Evolutionary conservation across 208 protist species (phyloP).

Genomic region (Trypanosoma mega): DNA sequence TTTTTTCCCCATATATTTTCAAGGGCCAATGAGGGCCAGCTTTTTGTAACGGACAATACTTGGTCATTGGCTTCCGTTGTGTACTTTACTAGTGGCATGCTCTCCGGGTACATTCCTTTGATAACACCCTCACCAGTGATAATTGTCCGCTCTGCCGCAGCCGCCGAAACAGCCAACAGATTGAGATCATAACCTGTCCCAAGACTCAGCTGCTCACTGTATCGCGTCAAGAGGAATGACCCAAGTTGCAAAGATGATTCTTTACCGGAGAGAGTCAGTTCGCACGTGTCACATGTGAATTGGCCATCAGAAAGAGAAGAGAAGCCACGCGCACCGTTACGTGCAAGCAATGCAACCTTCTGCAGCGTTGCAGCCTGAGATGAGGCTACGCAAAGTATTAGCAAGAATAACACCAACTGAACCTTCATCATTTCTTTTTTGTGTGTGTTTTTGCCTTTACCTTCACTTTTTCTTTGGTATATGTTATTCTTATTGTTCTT

Average conservation of each 20-base stretch:
- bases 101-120: conserved; percentile 7
- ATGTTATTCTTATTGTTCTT: no score
- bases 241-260: conserved; percentile 20
- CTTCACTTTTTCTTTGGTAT: no score
- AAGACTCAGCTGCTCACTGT: conserved; percentile 3
- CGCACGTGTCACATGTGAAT: conserved; percentile 12
- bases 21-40: conserved; percentile 21
- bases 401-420: background rate
- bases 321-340: conserved; percentile 21
- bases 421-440: background rate
- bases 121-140: conserved; percentile 12
- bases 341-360: conserved; percentile 11
- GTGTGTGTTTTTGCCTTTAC: background rate
- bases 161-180: conserved; percentile 1
- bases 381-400: background rate
- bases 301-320: conserved; percentile 1
- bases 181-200: conserved; percentile 7
- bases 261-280: conserved; percentile 1
- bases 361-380: background rate
- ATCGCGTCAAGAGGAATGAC: conserved; percentile 4
- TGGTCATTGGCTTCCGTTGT: background rate
- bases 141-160: conserved; percentile 12
- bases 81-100: conserved; percentile 18
- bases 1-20: conserved; percentile 8
- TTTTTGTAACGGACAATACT: conserved; percentile 13